A percentile compares a stretch with the other conserved stretches of the same genome.
Evolutionary conservation across 1,139 yeast genomes (phyloP).

Genomic region (Protomyces inundatus): DNA sequence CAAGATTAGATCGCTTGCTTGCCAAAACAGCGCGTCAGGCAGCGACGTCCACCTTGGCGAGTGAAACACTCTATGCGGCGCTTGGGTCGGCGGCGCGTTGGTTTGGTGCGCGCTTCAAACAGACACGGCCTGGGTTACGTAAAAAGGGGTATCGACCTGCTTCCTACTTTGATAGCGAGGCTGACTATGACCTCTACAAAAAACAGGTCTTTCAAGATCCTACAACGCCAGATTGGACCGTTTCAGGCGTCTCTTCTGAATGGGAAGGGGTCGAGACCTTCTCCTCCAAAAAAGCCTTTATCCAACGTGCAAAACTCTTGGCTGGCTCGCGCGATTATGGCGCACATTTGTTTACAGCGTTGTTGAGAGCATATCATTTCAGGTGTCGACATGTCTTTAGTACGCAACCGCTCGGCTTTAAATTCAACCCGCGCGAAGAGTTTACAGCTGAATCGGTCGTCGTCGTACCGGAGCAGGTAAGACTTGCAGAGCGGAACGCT

Average conservation of each 20-base stretch:
- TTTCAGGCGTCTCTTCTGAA: constrained; percentile 29
- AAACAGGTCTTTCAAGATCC: not conserved
- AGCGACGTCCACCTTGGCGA: not conserved
- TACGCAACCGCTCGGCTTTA: constrained; percentile 84
- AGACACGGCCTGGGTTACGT: constrained; percentile 26
- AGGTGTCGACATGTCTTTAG: constrained; percentile 73
- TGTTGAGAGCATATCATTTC: constrained; percentile 65
- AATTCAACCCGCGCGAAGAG: constrained; percentile 40
- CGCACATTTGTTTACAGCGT: constrained; percentile 80
- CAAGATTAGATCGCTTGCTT: constrained; percentile 3
- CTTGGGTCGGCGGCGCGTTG: constrained; percentile 34
- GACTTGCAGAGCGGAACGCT: not conserved
- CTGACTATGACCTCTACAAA: constrained; percentile 30
- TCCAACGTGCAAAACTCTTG: constrained; percentile 43
- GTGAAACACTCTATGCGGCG: constrained; percentile 17
- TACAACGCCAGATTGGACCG: not conserved
- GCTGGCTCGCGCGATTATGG: constrained; percentile 73
- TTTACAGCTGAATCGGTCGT: not conserved
- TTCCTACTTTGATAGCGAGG: constrained; percentile 5
- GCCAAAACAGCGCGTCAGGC: not conserved
- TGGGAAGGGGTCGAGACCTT: constrained; percentile 32
- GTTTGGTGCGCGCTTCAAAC: constrained; percentile 48
- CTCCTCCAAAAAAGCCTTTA: constrained; percentile 42
- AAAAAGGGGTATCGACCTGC: constrained; percentile 22
- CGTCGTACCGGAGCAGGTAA: too few relatives aligned